Percentiles rank a stretch among this genome's conserved stretches.
Conservation (phyloP, 2,329 filamentous ascomycete genomes). For the Aureobasidium pullulans region DNA sequence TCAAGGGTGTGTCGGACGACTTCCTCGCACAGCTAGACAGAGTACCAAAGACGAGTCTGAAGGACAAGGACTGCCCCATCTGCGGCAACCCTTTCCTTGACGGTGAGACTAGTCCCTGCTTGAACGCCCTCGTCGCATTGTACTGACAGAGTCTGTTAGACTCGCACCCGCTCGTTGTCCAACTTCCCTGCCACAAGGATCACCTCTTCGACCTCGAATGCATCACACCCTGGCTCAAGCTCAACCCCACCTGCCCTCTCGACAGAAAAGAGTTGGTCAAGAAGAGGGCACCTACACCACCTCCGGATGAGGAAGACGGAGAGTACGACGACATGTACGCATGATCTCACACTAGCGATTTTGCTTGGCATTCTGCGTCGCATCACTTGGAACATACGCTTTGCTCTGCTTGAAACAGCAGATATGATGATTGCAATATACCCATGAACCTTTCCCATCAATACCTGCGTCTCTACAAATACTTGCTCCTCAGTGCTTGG, state of each 20-base stretch:
- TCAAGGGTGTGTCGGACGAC: slow-evolving; percentile 54
- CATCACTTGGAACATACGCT: background rate
- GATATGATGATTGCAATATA: slow-evolving; percentile 7
- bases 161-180: slow-evolving; percentile 55
- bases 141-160: slow-evolving; percentile 28
- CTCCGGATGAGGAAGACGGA: slow-evolving; percentile 43
- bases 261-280: slow-evolving; percentile 54
- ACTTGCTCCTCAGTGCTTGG: slow-evolving; percentile 47
- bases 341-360: slow-evolving; percentile 17
- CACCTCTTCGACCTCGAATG: slow-evolving; percentile 60
- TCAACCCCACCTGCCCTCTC: slow-evolving; percentile 57
- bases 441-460: background rate
- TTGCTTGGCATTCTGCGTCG: background rate
- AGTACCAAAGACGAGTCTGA: slow-evolving; percentile 49
- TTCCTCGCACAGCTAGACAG: slow-evolving; percentile 55
- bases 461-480: slow-evolving; percentile 1
- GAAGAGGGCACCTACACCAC: slow-evolving; percentile 35
- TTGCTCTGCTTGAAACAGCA: background rate
- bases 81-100: slow-evolving; percentile 55
- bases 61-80: slow-evolving; percentile 51
- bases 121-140: background rate
- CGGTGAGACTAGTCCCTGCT: slow-evolving; percentile 29
- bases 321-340: slow-evolving; percentile 47
- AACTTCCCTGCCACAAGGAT: slow-evolving; percentile 53
- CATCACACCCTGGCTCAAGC: slow-evolving; percentile 56